phyloP scores from a whole-genome alignment of 2,329 filamentous ascomycete genomes.

The Penicillium sp. region DNA sequence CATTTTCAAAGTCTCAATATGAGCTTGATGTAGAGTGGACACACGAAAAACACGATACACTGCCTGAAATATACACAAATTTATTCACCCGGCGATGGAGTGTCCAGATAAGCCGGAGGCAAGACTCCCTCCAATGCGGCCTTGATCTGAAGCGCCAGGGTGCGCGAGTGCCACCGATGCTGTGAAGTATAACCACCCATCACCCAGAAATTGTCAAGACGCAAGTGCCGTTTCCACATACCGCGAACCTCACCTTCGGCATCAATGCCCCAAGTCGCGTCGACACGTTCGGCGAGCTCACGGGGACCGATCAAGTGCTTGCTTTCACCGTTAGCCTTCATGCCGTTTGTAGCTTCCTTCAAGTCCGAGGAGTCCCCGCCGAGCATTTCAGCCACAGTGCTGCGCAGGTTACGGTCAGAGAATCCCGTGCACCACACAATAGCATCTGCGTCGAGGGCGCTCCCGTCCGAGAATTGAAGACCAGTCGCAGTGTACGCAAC shows the following conservation, averaged over 20 bases:
- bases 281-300: conserved; percentile 38
- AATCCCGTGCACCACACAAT: conserved; percentile 44
- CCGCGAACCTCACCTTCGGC: conserved; percentile 43
- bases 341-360: background rate
- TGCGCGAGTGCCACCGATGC: conserved; percentile 40
- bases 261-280: conserved; percentile 42
- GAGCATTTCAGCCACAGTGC: conserved; percentile 26
- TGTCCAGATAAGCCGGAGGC: conserved; percentile 31
- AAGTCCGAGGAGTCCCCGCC: conserved; percentile 11
- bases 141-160: conserved; percentile 47
- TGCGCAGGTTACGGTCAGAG: conserved; percentile 29
- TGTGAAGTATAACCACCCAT: conserved; percentile 44
- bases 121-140: conserved; percentile 28
- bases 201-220: conserved; percentile 39
- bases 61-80: background rate
- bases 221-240: conserved; percentile 35
- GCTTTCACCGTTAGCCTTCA: background rate
- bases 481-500: conserved; percentile 30
- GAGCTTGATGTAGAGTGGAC: background rate
- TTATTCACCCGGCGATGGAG: background rate
- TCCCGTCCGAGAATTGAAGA: conserved; percentile 34
- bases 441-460: conserved; percentile 32
- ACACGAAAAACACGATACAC: background rate
- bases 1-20: too few species aligned
- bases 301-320: conserved; percentile 20